Percentiles rank a stretch among this genome's conserved stretches.
These are phyloP conservation scores for Aspergillus sclerotioniger DNA, from an alignment of 495 filamentous ascomycete species.

Conservation along the genomic window DNA sequence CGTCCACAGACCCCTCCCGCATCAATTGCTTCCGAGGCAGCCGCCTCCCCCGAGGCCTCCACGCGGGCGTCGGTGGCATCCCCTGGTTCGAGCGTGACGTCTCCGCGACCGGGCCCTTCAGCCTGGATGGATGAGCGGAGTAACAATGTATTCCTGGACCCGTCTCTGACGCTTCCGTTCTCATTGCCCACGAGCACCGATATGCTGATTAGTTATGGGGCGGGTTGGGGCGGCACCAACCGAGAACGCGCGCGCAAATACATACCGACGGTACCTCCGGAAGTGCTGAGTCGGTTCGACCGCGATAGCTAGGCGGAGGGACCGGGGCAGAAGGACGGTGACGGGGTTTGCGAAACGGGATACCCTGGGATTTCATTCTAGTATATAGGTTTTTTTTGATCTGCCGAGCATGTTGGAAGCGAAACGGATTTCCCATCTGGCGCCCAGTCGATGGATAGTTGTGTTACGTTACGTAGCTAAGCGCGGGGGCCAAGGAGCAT, in stretches of 20 bases:
- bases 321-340: neutral
- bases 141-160: conserved; percentile 69
- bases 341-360: neutral
- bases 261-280: conserved; percentile 91
- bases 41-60: conserved; percentile 23
- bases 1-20: conserved; percentile 44
- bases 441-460: neutral
- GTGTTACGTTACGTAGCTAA: neutral
- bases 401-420: neutral
- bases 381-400: conserved; percentile 14
- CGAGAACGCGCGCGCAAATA: conserved; percentile 90
- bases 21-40: conserved; percentile 28
- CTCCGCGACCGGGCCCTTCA: conserved; percentile 21
- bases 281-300: conserved; percentile 90
- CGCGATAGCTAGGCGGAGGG: conserved; percentile 32
- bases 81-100: conserved; percentile 24
- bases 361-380: conserved; percentile 6
- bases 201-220: conserved; percentile 93
- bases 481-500: neutral
- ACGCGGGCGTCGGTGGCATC: conserved; percentile 20
- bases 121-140: conserved; percentile 41
- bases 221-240: conserved; percentile 90
- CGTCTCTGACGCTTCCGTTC: conserved; percentile 91
- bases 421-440: neutral
- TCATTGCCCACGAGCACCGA: conserved; percentile 92